Evolutionary conservation across 768 basidiomycete species (phyloP).

Genomic region (Pulveroboletus sp.): DNA sequence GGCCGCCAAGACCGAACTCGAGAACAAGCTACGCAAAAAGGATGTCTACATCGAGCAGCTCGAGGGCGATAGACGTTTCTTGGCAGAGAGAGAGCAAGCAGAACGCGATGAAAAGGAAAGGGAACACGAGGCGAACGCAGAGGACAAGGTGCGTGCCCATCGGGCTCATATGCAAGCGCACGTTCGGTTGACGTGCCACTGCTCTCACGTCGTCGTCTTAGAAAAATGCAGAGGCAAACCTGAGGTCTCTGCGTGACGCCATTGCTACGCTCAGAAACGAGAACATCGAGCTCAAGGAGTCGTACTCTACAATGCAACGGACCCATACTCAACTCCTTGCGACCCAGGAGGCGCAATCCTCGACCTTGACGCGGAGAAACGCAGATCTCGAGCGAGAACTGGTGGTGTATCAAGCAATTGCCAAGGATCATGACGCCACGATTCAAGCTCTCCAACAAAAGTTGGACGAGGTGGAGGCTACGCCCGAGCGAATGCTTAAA

Average conservation of each 20-base stretch:
- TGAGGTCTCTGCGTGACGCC: conserved; percentile 46
- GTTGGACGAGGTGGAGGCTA: conserved; percentile 40
- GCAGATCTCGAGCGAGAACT: conserved; percentile 47
- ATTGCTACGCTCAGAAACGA: conserved; percentile 51
- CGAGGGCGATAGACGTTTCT: conserved; percentile 64
- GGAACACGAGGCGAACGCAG: conserved; percentile 44
- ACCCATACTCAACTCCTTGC: conserved; percentile 46
- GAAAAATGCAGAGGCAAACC: conserved; percentile 46
- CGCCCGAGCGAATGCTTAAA: conserved; percentile 28
- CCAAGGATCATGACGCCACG: conserved; percentile 38
- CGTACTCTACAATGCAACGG: conserved; percentile 44
- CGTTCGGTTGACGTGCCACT: neutral
- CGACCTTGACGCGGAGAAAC: conserved; percentile 43
- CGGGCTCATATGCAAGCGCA: neutral
- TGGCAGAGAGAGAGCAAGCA: conserved; percentile 62
- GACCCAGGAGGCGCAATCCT: conserved; percentile 48
- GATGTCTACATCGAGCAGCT: conserved; percentile 59
- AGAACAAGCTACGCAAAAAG: conserved; percentile 63
- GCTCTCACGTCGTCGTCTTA: conserved; percentile 19
- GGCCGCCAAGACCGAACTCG: conserved; percentile 57
- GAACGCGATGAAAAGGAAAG: conserved; percentile 64
- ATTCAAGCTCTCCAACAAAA: conserved; percentile 44
- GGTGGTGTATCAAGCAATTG: conserved; percentile 35
- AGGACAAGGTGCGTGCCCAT: conserved; percentile 53
- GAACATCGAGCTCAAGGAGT: conserved; percentile 57